phyloP scores from a whole-genome alignment of 805 yeast genomes.

The Candida berthetii region DNA sequence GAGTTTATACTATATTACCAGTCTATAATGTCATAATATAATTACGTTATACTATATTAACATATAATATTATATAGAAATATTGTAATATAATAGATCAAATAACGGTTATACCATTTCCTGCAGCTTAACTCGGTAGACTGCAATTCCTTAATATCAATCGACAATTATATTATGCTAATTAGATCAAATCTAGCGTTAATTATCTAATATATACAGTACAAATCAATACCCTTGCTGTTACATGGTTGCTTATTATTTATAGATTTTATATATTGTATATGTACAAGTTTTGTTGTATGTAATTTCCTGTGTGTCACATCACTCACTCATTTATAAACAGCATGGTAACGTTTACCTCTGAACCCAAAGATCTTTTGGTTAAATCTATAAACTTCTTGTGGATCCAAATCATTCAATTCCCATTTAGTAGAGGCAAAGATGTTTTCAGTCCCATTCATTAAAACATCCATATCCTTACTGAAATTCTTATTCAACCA shows the following conservation, averaged over 20 bases:
- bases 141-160: no score
- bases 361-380: conserved; percentile 86
- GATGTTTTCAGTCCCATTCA: conserved; percentile 65
- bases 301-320: no score
- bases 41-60: no score
- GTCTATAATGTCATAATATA: conserved; percentile 45
- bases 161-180: no score
- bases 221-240: no score
- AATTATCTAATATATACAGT: no score
- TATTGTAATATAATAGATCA: no score
- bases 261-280: not conserved
- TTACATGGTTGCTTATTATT: not conserved
- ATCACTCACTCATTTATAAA: conserved; percentile 30
- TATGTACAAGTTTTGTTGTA: no score
- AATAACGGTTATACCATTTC: no score
- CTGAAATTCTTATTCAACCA: conserved; percentile 63
- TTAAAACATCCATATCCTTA: conserved; percentile 74
- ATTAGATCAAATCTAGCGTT: no score
- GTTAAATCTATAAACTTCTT: conserved; percentile 89
- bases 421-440: conserved; percentile 93
- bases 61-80: no score
- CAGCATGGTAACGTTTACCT: conserved; percentile 95
- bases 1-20: conserved; percentile 57
- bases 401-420: conserved; percentile 85
- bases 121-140: no score